Base-by-base conservation (phyloP, 73 alveolate genomes). In the Paramecium octaurelia region DNA sequence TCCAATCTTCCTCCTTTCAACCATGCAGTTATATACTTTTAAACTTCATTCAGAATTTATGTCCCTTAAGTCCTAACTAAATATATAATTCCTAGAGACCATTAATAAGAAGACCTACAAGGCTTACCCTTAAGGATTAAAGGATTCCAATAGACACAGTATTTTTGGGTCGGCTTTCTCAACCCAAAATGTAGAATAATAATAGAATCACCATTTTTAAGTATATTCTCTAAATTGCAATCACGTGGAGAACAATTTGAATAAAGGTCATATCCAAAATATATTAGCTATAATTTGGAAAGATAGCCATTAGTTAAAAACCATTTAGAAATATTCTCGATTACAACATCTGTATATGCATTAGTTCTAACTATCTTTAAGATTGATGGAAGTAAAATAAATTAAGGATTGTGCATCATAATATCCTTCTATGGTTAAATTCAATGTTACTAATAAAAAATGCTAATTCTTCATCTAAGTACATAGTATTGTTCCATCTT, bases 141-240 rank as follows among this genome's bases (percentile, higher is more conserved):
- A 7, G 91, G 91, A 23, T 80, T 80, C 91, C 91, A 80, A 80
- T 80, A 80, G 27, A 46, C 76, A 12, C 76, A 80, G 29, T 80
- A 80, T 18, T 80, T 80, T 80, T 80, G 58, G 1, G 75, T 40
- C 1, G 77, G 21, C 73, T 80, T 80, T 46, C 75, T 80, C 57
- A 80, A 24, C 0, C 91, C 91, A 44, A 80, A 80, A 23, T 80
- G 77, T 23, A 80, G 8, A 18, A 80, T 46, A n/a, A 80, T 76
- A 1, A 80, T 42, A 2, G 91, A 80, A 46, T 80, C 91, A 46
- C 38, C 76, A 80, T 80, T 80, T 18, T 27, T 80, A 16, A 80
- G 43, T n/a, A 80, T 40, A 80, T 80, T 80, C 29, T 80, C 91
- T n/a, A 80, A 8, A 5, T 76, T 80, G 35, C 91, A 80, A 80